phyloP scores from a whole-genome alignment of 192 early-diverging fungal species.

The Fimicolochytrium jonesii region DNA sequence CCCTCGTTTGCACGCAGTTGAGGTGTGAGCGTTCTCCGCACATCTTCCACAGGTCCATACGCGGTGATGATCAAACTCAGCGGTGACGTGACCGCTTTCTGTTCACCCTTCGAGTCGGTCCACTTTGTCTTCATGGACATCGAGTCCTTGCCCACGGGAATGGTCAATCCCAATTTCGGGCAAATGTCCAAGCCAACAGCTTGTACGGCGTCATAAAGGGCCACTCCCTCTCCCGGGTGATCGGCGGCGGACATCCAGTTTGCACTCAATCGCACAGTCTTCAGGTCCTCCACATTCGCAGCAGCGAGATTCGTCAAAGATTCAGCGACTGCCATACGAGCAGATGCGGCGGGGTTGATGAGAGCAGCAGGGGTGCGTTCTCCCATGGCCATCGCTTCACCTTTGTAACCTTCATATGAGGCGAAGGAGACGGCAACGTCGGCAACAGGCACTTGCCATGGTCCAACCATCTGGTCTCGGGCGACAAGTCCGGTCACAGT shows the following conservation, averaged over 20 bases:
- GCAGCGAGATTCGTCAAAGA: slow-evolving; percentile 87
- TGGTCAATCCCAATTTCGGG: slow-evolving; percentile 84
- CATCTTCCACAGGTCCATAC: slow-evolving; percentile 84
- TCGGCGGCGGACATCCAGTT: slow-evolving; percentile 99
- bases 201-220: slow-evolving; percentile 87
- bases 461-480: slow-evolving; percentile 97
- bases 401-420: slow-evolving; percentile 68
- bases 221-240: slow-evolving; percentile 87
- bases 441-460: slow-evolving; percentile 98
- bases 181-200: slow-evolving; percentile 93
- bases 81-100: slow-evolving; percentile 76
- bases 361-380: slow-evolving; percentile 89
- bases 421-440: slow-evolving; percentile 93
- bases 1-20: slow-evolving; percentile 54
- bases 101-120: slow-evolving; percentile 41
- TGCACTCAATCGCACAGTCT: slow-evolving; percentile 79
- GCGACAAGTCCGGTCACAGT: slow-evolving; percentile 91
- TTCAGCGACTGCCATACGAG: slow-evolving; percentile 97
- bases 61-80: slow-evolving; percentile 90
- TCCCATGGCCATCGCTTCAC: slow-evolving; percentile 98
- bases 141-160: slow-evolving; percentile 99
- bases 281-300: slow-evolving; percentile 70
- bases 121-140: slow-evolving; percentile 99
- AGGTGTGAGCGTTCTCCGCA: slow-evolving; percentile 84
- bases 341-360: slow-evolving; percentile 78